A percentile compares a stretch with the other conserved stretches of the same genome.
phyloP scores from a whole-genome alignment of 148 eudicot species.

The Chenopodium formosanum region DNA sequence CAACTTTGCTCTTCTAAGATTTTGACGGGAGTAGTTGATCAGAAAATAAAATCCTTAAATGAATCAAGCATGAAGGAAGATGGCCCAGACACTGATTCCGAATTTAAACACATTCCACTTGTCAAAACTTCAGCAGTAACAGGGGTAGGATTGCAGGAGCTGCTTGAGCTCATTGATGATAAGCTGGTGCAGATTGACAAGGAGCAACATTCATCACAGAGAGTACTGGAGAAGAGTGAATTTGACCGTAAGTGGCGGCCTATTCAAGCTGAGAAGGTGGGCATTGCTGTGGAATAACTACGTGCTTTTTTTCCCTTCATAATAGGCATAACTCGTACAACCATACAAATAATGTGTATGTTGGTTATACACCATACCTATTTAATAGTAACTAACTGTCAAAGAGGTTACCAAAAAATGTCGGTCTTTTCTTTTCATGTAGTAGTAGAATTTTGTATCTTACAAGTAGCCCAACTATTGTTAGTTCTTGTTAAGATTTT shows the following conservation, averaged over 20 bases:
- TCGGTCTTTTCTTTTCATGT: neutral
- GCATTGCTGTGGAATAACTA: slow-evolving; percentile 47
- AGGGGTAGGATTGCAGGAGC: slow-evolving; percentile 80
- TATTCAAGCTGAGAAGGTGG: slow-evolving; percentile 43
- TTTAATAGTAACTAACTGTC: neutral
- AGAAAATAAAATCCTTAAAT: slow-evolving; percentile 17
- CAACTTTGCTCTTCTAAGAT: slow-evolving; percentile 28
- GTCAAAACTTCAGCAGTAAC: slow-evolving; percentile 70
- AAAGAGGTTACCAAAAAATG: neutral
- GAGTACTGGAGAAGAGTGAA: slow-evolving; percentile 40
- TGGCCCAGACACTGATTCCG: slow-evolving; percentile 20
- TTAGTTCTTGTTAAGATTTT: neutral
- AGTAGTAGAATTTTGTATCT: neutral
- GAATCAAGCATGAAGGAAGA: slow-evolving; percentile 8
- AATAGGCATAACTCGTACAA: too few species aligned
- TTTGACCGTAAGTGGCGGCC: slow-evolving; percentile 86
- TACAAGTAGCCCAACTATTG: neutral
- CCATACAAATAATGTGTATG: neutral
- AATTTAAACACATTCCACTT: slow-evolving; percentile 34
- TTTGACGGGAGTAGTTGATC: slow-evolving; percentile 31
- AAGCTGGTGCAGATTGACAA: slow-evolving; percentile 41
- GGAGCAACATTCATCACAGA: slow-evolving; percentile 11
- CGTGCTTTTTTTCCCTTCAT: neutral
- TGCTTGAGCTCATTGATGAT: slow-evolving; percentile 76
- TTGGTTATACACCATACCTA: neutral